A percentile compares a stretch with the other conserved stretches of the same genome.
phyloP scores from a whole-genome alignment of 768 basidiomycete species.

The Boletus eberwhitei region DNA sequence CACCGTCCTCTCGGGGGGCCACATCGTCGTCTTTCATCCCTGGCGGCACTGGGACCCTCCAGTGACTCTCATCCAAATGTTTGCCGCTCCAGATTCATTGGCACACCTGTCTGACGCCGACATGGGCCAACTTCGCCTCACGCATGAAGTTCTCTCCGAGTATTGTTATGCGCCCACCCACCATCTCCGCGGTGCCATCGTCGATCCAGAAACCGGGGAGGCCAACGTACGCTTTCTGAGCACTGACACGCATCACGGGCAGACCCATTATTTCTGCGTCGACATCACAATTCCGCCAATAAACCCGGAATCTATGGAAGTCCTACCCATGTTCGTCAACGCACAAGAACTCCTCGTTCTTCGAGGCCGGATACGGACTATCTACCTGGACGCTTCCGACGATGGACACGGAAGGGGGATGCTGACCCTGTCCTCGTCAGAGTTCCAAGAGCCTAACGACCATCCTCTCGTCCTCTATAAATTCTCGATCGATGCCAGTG shows the following conservation, averaged over 20 bases:
- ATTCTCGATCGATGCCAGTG: constrained; percentile 20
- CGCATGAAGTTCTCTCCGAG: constrained; percentile 16
- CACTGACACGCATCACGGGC: neutral
- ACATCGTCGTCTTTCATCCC: constrained; percentile 17
- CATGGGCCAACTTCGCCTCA: constrained; percentile 11
- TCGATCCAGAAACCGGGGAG: constrained; percentile 12
- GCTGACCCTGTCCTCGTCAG: constrained; percentile 3
- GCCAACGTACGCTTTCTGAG: constrained; percentile 14
- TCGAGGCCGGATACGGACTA: neutral
- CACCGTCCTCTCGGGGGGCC: constrained; percentile 11
- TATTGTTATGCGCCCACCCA: constrained; percentile 4
- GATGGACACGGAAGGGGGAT: constrained; percentile 20
- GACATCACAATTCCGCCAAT: constrained; percentile 15
- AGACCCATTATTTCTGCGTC: constrained; percentile 13
- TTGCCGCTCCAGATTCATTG: constrained; percentile 8
- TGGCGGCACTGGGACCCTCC: constrained; percentile 1
- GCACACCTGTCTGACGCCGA: neutral
- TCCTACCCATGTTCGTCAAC: constrained; percentile 13
- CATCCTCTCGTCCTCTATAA: constrained; percentile 11
- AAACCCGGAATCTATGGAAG: neutral
- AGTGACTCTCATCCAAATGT: constrained; percentile 18
- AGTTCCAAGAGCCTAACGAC: neutral
- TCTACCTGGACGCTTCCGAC: constrained; percentile 10
- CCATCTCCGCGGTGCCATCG: constrained; percentile 10
- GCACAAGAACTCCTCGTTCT: constrained; percentile 17